These are phyloP conservation scores for Linnemannia elongata DNA, from an alignment of 192 early-diverging fungal genomes.

Conservation along the genomic window DNA sequence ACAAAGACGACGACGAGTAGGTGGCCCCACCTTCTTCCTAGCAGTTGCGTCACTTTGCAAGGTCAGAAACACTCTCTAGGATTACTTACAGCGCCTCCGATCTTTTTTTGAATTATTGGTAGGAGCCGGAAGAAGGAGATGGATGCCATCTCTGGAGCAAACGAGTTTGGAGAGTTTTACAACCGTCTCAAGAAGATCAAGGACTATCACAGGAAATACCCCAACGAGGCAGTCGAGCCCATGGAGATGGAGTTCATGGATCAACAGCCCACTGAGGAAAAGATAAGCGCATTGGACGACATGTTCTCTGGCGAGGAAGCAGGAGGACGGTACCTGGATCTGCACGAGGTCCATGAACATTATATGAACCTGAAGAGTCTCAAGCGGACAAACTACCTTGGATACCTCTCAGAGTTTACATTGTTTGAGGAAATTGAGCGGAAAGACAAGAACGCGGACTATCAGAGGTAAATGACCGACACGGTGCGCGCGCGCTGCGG, in stretches of 20 bases:
- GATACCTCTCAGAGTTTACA: conserved; percentile 77
- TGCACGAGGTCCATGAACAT: conserved; percentile 82
- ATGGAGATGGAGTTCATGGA: conserved; percentile 84
- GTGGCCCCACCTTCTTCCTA: not conserved
- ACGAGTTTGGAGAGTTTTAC: conserved; percentile 90
- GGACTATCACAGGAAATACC: conserved; percentile 83
- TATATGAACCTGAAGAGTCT: conserved; percentile 86
- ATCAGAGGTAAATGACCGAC: conserved; percentile 63
- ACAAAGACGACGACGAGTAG: conserved; percentile 82
- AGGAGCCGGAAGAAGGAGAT: conserved; percentile 79
- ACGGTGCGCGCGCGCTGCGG: not conserved
- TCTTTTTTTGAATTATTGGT: not conserved
- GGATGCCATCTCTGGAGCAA: conserved; percentile 73
- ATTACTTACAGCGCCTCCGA: not conserved
- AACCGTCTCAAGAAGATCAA: conserved; percentile 84
- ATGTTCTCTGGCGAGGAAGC: conserved; percentile 96
- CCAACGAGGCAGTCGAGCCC: conserved; percentile 81
- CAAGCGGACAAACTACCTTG: conserved; percentile 74
- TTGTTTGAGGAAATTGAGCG: conserved; percentile 67
- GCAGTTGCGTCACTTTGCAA: not conserved
- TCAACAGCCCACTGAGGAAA: conserved; percentile 61
- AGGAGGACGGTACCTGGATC: conserved; percentile 87
- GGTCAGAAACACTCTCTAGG: not conserved
- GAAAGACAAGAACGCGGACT: conserved; percentile 72
- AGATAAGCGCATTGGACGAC: conserved; percentile 76